Evolutionary conservation across 2,329 filamentous ascomycete genomes (phyloP).

Genomic region (Cladophialophora carrionii): DNA sequence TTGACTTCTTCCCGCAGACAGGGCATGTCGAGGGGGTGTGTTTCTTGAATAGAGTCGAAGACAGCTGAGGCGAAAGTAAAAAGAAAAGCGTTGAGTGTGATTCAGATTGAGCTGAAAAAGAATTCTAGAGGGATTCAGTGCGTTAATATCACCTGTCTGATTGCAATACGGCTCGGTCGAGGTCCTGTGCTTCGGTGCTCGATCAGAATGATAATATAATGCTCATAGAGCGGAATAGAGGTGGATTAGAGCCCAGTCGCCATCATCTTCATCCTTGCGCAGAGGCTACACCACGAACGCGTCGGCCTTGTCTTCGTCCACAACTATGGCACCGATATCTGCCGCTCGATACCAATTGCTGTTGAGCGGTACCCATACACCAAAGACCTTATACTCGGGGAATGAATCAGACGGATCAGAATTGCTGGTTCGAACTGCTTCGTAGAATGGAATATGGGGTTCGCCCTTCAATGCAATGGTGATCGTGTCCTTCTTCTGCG

Average conservation of each 20-base stretch:
- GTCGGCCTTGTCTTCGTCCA: not conserved
- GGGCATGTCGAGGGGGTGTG: slow-evolving; percentile 69
- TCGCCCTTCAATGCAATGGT: not conserved
- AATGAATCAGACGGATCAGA: not conserved
- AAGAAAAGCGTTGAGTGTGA: not conserved
- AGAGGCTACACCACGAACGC: not conserved
- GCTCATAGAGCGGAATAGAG: not conserved
- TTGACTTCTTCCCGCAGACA: slow-evolving; percentile 95
- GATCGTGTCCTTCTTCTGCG: not conserved
- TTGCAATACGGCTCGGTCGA: not conserved
- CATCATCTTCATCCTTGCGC: not conserved
- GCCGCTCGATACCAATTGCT: not conserved
- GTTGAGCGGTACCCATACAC: not conserved
- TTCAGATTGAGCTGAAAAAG: not conserved
- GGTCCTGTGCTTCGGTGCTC: not conserved
- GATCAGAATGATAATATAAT: not conserved
- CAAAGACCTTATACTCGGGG: not conserved
- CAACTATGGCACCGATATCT: not conserved
- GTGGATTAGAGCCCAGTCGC: not conserved
- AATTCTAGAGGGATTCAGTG: too few relatives aligned
- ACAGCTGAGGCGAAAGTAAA: not conserved
- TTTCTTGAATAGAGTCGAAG: slow-evolving; percentile 54
- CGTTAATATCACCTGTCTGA: too few relatives aligned
- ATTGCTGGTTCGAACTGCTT: not conserved
- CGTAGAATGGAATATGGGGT: not conserved